A percentile compares a stretch with the other conserved stretches of the same genome.
These are phyloP conservation scores for Phytophthora tubulina DNA, from an alignment of 352 stramenopile species.

Conservation along the genomic window DNA sequence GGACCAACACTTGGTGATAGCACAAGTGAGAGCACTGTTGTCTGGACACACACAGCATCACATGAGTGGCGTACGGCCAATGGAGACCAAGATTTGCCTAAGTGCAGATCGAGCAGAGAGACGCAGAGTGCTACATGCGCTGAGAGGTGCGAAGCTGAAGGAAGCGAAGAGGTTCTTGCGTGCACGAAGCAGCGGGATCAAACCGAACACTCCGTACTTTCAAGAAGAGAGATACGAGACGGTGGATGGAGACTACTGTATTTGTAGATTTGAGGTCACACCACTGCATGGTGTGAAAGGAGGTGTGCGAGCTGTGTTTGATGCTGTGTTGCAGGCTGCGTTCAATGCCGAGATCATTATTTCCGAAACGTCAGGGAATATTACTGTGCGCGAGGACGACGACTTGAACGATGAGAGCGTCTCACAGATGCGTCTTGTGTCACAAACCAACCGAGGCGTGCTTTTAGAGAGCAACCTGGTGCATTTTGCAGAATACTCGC, in stretches of 20 bases:
- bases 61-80: constrained; percentile 32
- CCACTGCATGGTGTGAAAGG: constrained; percentile 46
- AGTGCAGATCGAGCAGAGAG: constrained; percentile 39
- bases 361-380: constrained; percentile 65
- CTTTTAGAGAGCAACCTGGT: constrained; percentile 49
- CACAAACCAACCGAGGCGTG: constrained; percentile 36
- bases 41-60: constrained; percentile 42
- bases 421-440: constrained; percentile 58
- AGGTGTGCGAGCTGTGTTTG: constrained; percentile 57
- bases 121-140: constrained; percentile 25
- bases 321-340: constrained; percentile 54
- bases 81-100: constrained; percentile 45
- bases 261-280: constrained; percentile 52
- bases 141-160: constrained; percentile 39
- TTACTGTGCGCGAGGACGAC: constrained; percentile 76
- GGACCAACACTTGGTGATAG: constrained; percentile 43
- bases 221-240: constrained; percentile 58
- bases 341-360: constrained; percentile 74
- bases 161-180: constrained; percentile 43
- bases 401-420: constrained; percentile 54
- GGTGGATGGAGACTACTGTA: constrained; percentile 49
- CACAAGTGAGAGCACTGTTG: constrained; percentile 36
- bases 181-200: constrained; percentile 37
- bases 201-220: constrained; percentile 38
- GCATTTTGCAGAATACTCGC: constrained; percentile 41